phyloP scores from a whole-genome alignment of 352 stramenopile species.

The Vaucheria bursata region DNA sequence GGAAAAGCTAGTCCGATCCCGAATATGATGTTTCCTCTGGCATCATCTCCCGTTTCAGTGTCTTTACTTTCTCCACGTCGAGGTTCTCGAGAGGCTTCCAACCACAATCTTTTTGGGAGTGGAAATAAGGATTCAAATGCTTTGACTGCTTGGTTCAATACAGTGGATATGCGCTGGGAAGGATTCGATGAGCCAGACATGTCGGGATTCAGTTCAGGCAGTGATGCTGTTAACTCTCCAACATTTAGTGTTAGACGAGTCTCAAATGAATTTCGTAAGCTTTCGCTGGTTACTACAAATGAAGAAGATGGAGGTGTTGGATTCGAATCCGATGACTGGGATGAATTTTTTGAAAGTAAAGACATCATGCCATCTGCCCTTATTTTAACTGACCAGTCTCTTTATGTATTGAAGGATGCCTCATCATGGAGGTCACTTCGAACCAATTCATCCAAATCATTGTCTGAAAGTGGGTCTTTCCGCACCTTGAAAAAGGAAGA shows the following conservation, averaged over 20 bases:
- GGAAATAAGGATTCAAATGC: background rate
- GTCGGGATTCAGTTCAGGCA: slow-evolving; percentile 5
- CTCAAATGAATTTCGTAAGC: too few species aligned
- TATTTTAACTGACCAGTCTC: too few species aligned
- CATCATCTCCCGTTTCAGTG: background rate
- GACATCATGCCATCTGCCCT: too few species aligned
- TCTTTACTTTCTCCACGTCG: background rate
- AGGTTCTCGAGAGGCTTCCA: background rate
- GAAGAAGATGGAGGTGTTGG: too few species aligned
- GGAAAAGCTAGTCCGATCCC: background rate
- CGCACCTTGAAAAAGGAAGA: background rate
- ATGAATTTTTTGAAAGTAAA: too few species aligned
- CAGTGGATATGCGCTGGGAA: slow-evolving; percentile 31
- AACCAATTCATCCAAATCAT: too few species aligned
- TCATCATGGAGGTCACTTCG: too few species aligned
- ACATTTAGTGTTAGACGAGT: too few species aligned
- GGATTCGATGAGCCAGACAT: slow-evolving; percentile 32
- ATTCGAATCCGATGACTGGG: too few species aligned
- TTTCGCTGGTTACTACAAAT: too few species aligned
- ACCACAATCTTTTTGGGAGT: background rate
- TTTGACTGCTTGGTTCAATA: slow-evolving; percentile 13
- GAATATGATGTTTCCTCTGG: background rate
- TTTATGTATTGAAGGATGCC: too few species aligned
- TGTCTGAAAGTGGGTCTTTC: background rate
- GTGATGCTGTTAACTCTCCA: too few species aligned